Evolutionary conservation across 768 basidiomycete genomes (phyloP).

Genomic region (Hygrocybe coccinea): DNA sequence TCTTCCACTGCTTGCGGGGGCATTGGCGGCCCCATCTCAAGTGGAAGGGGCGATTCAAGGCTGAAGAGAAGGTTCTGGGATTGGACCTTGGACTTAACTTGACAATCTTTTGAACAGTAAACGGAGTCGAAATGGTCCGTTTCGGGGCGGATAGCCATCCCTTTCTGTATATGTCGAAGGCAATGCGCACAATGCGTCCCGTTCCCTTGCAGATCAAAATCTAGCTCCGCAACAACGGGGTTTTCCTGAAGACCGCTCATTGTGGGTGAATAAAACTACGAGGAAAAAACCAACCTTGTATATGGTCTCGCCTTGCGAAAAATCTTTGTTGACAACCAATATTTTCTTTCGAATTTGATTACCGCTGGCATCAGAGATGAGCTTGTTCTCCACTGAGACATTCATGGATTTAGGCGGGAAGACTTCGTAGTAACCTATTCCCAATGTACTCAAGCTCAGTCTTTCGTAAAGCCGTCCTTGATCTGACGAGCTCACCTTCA

Average conservation of each 20-base stretch:
- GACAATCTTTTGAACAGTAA: slow-evolving; percentile 73
- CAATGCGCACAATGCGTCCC: slow-evolving; percentile 74
- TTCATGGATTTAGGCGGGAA: slow-evolving; percentile 75
- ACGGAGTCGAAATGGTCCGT: slow-evolving; percentile 51
- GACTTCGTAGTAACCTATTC: slow-evolving; percentile 65
- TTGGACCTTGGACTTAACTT: slow-evolving; percentile 48
- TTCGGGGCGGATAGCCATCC: slow-evolving; percentile 40
- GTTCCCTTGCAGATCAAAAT: slow-evolving; percentile 61
- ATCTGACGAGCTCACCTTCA: slow-evolving; percentile 59
- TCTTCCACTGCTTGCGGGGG: slow-evolving; percentile 33
- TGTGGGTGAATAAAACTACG: slow-evolving; percentile 5
- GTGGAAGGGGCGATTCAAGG: slow-evolving; percentile 55
- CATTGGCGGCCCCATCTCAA: slow-evolving; percentile 31
- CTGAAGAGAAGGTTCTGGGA: slow-evolving; percentile 71
- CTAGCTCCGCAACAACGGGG: slow-evolving; percentile 67
- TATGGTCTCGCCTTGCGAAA: slow-evolving; percentile 66
- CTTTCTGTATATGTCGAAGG: slow-evolving; percentile 51
- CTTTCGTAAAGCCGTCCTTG: slow-evolving; percentile 6
- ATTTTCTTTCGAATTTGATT: slow-evolving; percentile 43
- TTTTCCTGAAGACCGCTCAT: slow-evolving; percentile 49
- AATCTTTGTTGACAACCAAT: slow-evolving; percentile 61
- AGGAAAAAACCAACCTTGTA: slow-evolving; percentile 53
- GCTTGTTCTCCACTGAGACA: slow-evolving; percentile 51
- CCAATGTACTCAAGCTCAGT: slow-evolving; percentile 12
- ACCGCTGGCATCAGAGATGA: slow-evolving; percentile 15